Base-by-base conservation (phyloP, 2,329 filamentous ascomycete species). In the Neonectria punicea region DNA sequence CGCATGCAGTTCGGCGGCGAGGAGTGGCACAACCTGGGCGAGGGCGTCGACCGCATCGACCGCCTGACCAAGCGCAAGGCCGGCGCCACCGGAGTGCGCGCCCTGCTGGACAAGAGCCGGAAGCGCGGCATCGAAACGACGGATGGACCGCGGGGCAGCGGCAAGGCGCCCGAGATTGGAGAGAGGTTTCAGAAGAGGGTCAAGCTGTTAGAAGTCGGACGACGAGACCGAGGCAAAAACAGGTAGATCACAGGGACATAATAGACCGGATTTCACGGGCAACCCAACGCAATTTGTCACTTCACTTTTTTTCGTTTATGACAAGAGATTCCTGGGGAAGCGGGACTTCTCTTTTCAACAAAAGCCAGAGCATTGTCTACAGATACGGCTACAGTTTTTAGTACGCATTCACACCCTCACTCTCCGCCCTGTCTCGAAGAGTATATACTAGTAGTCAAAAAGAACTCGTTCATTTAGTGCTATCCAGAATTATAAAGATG, bases 41-140 rank as follows among this genome's bases (percentile, higher is more conserved):
- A 94, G 77, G 93, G 94, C 8, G 88, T 94, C 56, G 93, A 97
- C 80, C 87, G 95, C 49, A 97, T 98, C 79, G 91, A 94, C 72
- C 86, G 90, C 67, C 83, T 97, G 75, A 98, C 94, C 7, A 89
- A 89, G 79, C 87, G 88, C 76, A 93, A 89, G 78, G 84, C 84
- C 83, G 84, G 49, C 70, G 77, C 28, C 10, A 82, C 85, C 25
- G 85, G 86, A 34, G 87, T 87, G 13, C 85, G 84, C 70, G 86
- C 87, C 0, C 76, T 93, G 70, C 79, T 94, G 70, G 94, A 97
- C 75, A 94, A 91, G 85, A 97, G 94, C 78, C 87, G 94, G 68
- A 98, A 98, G 86, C 87, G 94, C 71, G 86, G 86, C 28, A 83
- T 87, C 22, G 91, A 94, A 28, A 87, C 85, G 0, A 76, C 77